Base-by-base conservation (phyloP, 352 stramenopile species). In the Aphanomyces stellatus region DNA sequence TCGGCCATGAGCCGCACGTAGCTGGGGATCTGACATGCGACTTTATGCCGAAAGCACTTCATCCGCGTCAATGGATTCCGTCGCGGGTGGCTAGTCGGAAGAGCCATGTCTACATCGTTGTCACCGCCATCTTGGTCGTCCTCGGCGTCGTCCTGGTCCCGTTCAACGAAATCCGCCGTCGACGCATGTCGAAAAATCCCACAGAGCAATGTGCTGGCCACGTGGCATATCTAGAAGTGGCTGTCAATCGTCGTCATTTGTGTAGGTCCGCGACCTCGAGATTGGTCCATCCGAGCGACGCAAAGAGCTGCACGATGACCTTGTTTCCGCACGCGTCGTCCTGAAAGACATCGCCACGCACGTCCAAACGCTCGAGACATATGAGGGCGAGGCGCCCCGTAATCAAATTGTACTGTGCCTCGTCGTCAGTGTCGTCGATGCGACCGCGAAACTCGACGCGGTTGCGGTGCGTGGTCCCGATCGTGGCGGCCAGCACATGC, bases 301-400 rank as follows among this genome's bases (percentile, higher is more conserved):
- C 60, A 57, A 67, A 67, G 11, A 67, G 60, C 49, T 67, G 41
- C 10, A 57, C 35, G 19, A 67, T 28, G 19, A 67, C 17, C 7
- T 51, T 49, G 34, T 46, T 67, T 0, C 60, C 60, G 28, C 33
- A 42, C 1, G 33, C 28, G 31, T 55, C 27, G 27, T 31, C 25
- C 17, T 11, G 13, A 22, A 67, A 67, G 6, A 59, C 49, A 30
- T 67, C 60, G 37, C 7, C 7, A 27, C 28, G 27, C 1, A 60
- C 22, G 17, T 56, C 46, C 10, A 67, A 24, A 15, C 49, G 43
- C 22, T 43, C 19, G 13, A 67, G 34, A 49, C 46, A 67, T 19
- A 6, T 19, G 2, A 67, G 27, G 11, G 60, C 49, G 19, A n/a
- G n/a, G n/a, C 10, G 8, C 10, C 60, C 60, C 17, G 40, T 67